Base-by-base conservation (phyloP, 345 rosid genomes). In the Gossypium thurberi region DNA sequence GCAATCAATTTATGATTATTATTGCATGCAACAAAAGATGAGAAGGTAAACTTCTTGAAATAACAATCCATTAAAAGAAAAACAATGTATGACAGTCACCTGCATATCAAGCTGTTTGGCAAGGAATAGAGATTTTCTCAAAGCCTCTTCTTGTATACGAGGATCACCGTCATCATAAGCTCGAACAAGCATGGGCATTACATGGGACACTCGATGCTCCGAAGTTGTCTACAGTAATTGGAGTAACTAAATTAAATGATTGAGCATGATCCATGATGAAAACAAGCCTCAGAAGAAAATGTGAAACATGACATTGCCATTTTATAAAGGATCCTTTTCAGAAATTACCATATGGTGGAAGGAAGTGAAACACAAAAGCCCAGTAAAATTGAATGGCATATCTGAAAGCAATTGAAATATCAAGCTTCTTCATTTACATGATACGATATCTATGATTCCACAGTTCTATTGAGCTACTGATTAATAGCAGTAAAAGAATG, bases 161-260 rank as follows among this genome's bases (percentile, higher is more conserved):
- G 92, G 90, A 88, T 95, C 99, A 56, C 78, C 88, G 68, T 95
- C 99, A 70, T 89, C 97, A 86, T 89, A 95, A 70, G 97, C 94
- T 77, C 96, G 96, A 78, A 92, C 91, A 78, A 95, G 83, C 82
- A 93, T 82, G 40, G 98, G 99, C 73, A 95, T 82, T 66, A 92
- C 83, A 74, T 86, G 87, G 5, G 91, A 84, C 71, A 81, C 77
- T 74, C 85, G 83, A 65, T 89, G 86, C 82, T 91, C 97, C 48
- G 76, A 84, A 77, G 85, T 81, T 74, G 89, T 88, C 99, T 95
- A 83, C 82, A 84, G 79, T 63, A 14, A 76, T 76, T 13, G 25
- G 62, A 14, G 80, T 55, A 62, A 78, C 58, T 68, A 2, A 26
- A 74, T 72, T 37, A 12, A 65, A 48, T 52, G 10, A 37, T 33